phyloP scores from a whole-genome alignment of 2,329 filamentous ascomycete species.

The Fusarium sp. region DNA sequence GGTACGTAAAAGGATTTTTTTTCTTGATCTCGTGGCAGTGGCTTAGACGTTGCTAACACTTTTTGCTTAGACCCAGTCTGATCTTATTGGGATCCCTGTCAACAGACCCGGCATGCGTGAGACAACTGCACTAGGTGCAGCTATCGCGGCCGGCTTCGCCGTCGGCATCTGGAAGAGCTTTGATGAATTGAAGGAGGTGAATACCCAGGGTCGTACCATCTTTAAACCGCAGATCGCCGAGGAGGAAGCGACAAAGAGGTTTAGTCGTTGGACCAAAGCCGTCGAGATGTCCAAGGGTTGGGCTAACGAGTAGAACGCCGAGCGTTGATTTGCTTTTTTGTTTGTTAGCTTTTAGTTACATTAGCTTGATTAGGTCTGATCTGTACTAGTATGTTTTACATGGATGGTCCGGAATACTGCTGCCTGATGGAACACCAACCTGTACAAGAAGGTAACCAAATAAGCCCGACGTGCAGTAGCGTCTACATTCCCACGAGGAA shows the following conservation, averaged over 20 bases:
- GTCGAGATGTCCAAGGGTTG: slow-evolving; percentile 84
- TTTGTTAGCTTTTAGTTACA: slow-evolving; percentile 1
- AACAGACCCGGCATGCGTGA: slow-evolving; percentile 85
- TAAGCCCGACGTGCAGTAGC: slow-evolving; percentile 19
- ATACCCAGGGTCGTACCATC: slow-evolving; percentile 73
- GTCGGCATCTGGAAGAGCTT: slow-evolving; percentile 80
- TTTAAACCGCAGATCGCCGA: slow-evolving; percentile 75
- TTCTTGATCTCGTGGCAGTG: background rate
- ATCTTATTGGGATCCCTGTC: slow-evolving; percentile 83
- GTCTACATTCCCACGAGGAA: background rate
- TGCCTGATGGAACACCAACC: slow-evolving; percentile 28
- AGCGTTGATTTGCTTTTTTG: slow-evolving; percentile 4
- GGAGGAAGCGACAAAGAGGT: slow-evolving; percentile 70
- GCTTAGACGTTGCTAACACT: background rate
- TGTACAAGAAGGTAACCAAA: background rate
- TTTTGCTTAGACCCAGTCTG: slow-evolving; percentile 72
- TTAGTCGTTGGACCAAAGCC: slow-evolving; percentile 79
- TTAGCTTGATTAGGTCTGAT: background rate
- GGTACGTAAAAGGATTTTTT: slow-evolving; percentile 47
- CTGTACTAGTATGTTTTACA: slow-evolving; percentile 29
- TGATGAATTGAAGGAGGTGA: slow-evolving; percentile 77
- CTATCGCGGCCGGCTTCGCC: slow-evolving; percentile 84
- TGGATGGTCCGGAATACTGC: slow-evolving; percentile 21
- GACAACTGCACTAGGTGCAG: slow-evolving; percentile 83
- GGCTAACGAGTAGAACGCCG: slow-evolving; percentile 54